Evolutionary conservation across 2,329 filamentous ascomycete genomes (phyloP).

Genomic region (Saccharata proteae): DNA sequence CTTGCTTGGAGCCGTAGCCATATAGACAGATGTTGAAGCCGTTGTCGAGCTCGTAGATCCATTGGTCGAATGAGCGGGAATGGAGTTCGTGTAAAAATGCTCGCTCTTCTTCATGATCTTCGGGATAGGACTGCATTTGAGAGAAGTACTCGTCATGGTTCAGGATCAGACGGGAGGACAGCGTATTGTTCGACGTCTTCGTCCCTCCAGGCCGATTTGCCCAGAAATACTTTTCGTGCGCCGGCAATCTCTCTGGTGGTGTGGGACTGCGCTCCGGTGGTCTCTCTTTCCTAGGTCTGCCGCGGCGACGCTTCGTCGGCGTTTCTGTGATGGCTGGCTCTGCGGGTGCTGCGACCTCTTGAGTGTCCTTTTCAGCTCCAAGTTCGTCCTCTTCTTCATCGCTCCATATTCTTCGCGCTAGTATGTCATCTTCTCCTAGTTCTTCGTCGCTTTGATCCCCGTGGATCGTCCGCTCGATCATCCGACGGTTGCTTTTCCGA

Average conservation of each 20-base stretch:
- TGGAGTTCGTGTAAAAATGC: conserved; percentile 64
- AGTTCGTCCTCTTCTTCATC: conserved; percentile 37
- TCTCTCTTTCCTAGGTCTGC: conserved; percentile 47
- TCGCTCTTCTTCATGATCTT: conserved; percentile 60
- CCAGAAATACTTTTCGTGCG: conserved; percentile 87
- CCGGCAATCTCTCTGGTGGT: conserved; percentile 67
- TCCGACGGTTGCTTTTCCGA: conserved; percentile 65
- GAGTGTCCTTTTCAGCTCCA: conserved; percentile 20
- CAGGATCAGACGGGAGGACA: conserved; percentile 62
- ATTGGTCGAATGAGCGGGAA: conserved; percentile 73
- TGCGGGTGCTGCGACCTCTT: conserved; percentile 29
- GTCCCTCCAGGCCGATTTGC: conserved; percentile 72
- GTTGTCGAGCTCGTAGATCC: conserved; percentile 79
- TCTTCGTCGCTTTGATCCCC: conserved; percentile 57
- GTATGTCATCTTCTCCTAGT: conserved; percentile 52
- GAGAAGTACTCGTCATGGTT: conserved; percentile 88
- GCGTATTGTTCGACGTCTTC: conserved; percentile 78
- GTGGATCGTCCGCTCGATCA: conserved; percentile 60
- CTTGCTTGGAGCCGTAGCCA: conserved; percentile 81
- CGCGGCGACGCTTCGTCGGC: conserved; percentile 30
- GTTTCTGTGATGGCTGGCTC: conserved; percentile 36
- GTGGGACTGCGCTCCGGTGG: conserved; percentile 69
- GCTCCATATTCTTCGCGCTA: conserved; percentile 58
- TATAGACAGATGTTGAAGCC: conserved; percentile 85
- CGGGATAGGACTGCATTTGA: conserved; percentile 48